Conservation (phyloP, 2,329 filamentous ascomycete genomes). For the Endoconidiophora laricicola region DNA sequence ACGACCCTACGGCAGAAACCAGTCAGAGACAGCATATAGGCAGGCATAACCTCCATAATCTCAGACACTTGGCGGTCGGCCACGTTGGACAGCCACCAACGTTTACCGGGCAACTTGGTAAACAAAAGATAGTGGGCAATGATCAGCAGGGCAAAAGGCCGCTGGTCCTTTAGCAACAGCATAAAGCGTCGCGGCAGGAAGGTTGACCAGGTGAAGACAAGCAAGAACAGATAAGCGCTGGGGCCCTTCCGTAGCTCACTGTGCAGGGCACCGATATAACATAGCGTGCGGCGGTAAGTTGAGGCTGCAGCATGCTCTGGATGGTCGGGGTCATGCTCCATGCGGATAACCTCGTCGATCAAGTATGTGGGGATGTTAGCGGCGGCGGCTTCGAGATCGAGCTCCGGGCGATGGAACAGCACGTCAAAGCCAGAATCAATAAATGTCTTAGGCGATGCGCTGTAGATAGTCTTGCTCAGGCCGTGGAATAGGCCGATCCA, state of each 20-base stretch:
- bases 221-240: conserved; percentile 28
- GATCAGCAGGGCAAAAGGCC: conserved; percentile 33
- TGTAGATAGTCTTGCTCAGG: conserved; percentile 30
- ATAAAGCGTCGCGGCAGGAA: conserved; percentile 23
- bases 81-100: conserved; percentile 37
- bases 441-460: conserved; percentile 20
- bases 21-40: neutral
- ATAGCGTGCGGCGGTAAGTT: conserved; percentile 24
- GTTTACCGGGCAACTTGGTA: conserved; percentile 24
- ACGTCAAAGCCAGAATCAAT: conserved; percentile 27
- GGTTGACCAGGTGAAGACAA: conserved; percentile 37
- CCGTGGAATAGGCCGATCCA: conserved; percentile 41
- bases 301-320: no score
- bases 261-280: conserved; percentile 36
- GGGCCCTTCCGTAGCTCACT: conserved; percentile 29
- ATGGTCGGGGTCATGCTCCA: conserved; percentile 19
- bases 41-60: conserved; percentile 17
- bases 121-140: conserved; percentile 37
- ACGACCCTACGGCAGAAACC: neutral
- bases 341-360: conserved; percentile 31
- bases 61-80: conserved; percentile 29
- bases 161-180: conserved; percentile 12
- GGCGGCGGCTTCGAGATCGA: conserved; percentile 28
- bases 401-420: conserved; percentile 32
- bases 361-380: conserved; percentile 30